Base-by-base conservation (phyloP, 1,284 basidiomycete genomes). In the Ceratobasidium theobromae region DNA sequence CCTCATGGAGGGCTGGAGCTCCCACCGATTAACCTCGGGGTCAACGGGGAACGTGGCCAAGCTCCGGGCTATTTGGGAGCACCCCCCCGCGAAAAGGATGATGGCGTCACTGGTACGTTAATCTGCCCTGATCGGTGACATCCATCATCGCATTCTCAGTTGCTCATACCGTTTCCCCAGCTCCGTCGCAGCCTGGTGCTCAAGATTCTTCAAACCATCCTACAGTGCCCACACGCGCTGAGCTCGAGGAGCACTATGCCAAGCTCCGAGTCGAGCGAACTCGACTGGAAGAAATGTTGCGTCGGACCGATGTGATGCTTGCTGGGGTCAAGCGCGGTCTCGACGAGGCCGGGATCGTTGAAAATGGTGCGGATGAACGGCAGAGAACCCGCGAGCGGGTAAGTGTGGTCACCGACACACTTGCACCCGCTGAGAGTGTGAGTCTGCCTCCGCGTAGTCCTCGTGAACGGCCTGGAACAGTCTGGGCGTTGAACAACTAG, bases 271-370 rank as follows among this genome's bases (percentile, higher is more conserved):
- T 85, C 71, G 81, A 87, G 72, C 83, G 84, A 74, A 77, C 77
- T 71, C 77, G 81, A 72, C 78, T 87, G 75, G 81, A 88, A 75
- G 87, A 88, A 73, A 79, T 91, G 82, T 73, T 90, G 67, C 82
- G 85, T 69, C 82, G 80, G 75, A 91, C 89, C 70, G 87, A 91
- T 60, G 77, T 81, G 73, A 77, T 91, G 77, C 85, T 91, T 80
- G 79, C 77, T 30, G 84, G 84, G 23, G 77, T 91, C 72, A 85
- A 85, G 78, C 81, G 85, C 69, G 86, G 85, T 18, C 78, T 91
- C 69, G 88, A 90, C 66, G 88, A 91, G 73, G 62, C 62, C 33
- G 62, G 62, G 51, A 65, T 65, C 23, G 62, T 46, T 14, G 62
- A 65, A 27, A 65, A 65, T 27, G 51, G 62, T 9, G 60, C 28